Conservation (phyloP, 2,329 filamentous ascomycete genomes). For the Pestalotiopsis sp. region DNA sequence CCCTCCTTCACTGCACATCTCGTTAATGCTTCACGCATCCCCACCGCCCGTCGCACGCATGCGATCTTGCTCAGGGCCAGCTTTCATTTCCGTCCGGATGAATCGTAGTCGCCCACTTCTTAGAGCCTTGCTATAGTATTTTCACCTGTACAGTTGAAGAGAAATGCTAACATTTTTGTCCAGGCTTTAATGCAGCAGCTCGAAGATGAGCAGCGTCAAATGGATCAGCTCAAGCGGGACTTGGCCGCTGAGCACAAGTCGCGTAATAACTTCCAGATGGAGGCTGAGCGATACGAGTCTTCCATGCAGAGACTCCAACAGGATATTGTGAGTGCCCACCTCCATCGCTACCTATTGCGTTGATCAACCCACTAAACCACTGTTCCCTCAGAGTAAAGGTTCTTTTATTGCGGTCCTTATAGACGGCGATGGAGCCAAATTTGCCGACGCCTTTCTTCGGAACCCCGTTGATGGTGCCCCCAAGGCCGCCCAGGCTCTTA, state of each 20-base stretch:
- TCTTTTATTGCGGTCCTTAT: constrained; percentile 35
- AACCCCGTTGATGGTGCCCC: constrained; percentile 29
- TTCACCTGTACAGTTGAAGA: no score
- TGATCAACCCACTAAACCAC: not conserved
- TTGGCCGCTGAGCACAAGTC: constrained; percentile 16
- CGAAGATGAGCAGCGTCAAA: constrained; percentile 8
- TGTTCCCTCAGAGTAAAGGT: constrained; percentile 26
- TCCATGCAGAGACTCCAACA: constrained; percentile 10
- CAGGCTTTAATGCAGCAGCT: constrained; percentile 13
- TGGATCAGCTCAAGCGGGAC: constrained; percentile 14
- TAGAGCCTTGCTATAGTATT: no score
- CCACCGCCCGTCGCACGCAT: not conserved
- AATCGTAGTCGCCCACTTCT: no score
- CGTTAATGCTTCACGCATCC: not conserved
- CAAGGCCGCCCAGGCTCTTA: constrained; percentile 32
- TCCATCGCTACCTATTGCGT: not conserved
- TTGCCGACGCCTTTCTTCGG: constrained; percentile 33
- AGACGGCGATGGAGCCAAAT: constrained; percentile 37
- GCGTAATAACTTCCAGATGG: constrained; percentile 17
- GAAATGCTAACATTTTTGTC: no score
- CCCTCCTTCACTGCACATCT: not conserved
- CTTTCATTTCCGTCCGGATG: not conserved
- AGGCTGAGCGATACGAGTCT: constrained; percentile 11
- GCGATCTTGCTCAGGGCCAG: not conserved
- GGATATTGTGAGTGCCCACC: constrained; percentile 12